Base-by-base conservation (phyloP, 306 rosid genomes). In the Citrullus mucosospermus region DNA sequence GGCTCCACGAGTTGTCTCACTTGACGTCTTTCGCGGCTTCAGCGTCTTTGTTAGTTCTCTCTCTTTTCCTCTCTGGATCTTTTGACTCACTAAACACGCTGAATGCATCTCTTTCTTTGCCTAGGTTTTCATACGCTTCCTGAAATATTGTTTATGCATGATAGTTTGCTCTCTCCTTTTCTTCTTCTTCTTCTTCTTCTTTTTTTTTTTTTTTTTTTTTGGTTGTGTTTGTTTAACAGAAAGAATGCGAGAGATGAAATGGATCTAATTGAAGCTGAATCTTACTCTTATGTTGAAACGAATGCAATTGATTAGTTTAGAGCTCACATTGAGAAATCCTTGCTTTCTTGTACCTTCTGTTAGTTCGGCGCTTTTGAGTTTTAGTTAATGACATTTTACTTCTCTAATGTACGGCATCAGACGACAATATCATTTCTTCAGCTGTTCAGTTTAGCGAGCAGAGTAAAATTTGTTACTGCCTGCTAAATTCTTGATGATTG, bases 1-100 rank as follows among this genome's bases (percentile, higher is more conserved):
- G 75, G 71, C 87, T 63, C 76, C 89, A 22, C 88, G 98, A 44
- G 86, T 94, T 77, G 91, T 88, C 77, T 94, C 98, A 25, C 83
- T 93, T 53, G 98, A 93, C 34, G 96, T 92, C 87, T 92, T 94
- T 82, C 97, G 98, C 17, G 98, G 98, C 71, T 94, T 94, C 86
- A 89, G 92, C 78, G 97, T 94, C 81, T 85, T 94, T 53, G 98
- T 93, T 76, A 83, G 82, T 75, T 54, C 69, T 20, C 68, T 54
- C 57, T 7, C 43, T 56, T 34, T 28, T 12, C 4, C 55, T 54
- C 17, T 80, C 76, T 70, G 56, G 57, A 70, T 70, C 76, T 46
- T 48, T 48, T 9, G 57, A 72, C 9, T 72, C 44, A 72, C 59
- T 70, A 6, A 20, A 70, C 2, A 20, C 56, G 18, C 57, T 72